Percentiles rank a stretch among this genome's conserved stretches.
These are phyloP conservation scores for Nemania serpens DNA, from an alignment of 2,329 filamentous ascomycete species.

Conservation along the genomic window DNA sequence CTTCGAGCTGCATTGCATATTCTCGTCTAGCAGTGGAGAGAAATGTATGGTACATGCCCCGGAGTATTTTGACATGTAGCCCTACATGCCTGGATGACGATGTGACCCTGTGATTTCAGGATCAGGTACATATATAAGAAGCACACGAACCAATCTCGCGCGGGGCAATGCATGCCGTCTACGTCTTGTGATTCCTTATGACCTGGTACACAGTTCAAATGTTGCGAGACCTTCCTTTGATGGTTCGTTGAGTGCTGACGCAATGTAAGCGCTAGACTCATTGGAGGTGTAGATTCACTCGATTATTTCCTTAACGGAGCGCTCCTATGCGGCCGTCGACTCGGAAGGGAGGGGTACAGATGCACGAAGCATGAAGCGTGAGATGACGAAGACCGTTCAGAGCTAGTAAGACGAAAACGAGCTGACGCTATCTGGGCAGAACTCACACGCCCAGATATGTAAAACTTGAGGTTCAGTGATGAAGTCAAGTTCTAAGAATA, in stretches of 20 bases:
- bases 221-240: slow-evolving; percentile 26
- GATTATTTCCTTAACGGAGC: slow-evolving; percentile 15
- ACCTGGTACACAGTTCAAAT: slow-evolving; percentile 12
- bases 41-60: slow-evolving; percentile 12
- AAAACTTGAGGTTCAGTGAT: background rate
- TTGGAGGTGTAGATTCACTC: slow-evolving; percentile 23
- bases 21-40: background rate
- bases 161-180: slow-evolving; percentile 7
- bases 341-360: slow-evolving; percentile 9
- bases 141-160: slow-evolving; percentile 15
- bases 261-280: slow-evolving; percentile 31
- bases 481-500: background rate
- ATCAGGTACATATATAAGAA: slow-evolving; percentile 10
- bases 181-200: slow-evolving; percentile 19
- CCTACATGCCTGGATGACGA: slow-evolving; percentile 25
- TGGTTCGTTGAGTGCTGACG: slow-evolving; percentile 24
- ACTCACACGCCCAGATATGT: background rate
- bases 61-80: slow-evolving; percentile 19
- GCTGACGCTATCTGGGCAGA: background rate
- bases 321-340: slow-evolving; percentile 14
- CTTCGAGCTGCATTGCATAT: slow-evolving; percentile 14
- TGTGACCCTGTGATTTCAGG: slow-evolving; percentile 12
- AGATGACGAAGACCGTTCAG: background rate
- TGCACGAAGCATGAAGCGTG: background rate
- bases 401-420: background rate